Percentiles rank a stretch among this genome's conserved stretches.
Conservation (phyloP, 208 protist species). For the Leptomonas seymouri region DNA sequence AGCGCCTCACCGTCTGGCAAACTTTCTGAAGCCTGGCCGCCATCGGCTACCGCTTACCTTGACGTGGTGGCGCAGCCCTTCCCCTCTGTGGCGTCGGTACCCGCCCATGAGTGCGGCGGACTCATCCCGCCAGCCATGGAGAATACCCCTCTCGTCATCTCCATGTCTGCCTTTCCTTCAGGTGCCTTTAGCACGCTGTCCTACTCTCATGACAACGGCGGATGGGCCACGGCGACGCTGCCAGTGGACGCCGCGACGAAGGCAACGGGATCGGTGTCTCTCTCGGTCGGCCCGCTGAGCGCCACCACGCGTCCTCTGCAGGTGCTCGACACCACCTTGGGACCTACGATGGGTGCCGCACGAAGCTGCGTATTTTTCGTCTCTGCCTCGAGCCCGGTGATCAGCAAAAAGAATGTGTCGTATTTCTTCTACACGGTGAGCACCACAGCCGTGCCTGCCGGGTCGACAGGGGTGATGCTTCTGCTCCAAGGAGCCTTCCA, state of each 20-base stretch:
- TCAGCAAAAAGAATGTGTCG: background rate
- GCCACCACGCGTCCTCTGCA: constrained; percentile 16
- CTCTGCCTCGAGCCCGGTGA: constrained; percentile 18
- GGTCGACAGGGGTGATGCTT: constrained; percentile 23
- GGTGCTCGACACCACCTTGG: constrained; percentile 40
- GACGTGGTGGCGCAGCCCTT: constrained; percentile 20
- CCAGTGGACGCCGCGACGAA: constrained; percentile 18
- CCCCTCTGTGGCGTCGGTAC: constrained; percentile 2
- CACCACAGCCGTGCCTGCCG: constrained; percentile 11
- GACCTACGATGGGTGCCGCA: constrained; percentile 23
- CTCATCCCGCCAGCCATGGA: constrained; percentile 18
- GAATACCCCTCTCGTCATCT: constrained; percentile 5
- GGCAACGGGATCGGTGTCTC: constrained; percentile 8
- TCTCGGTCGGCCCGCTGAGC: constrained; percentile 34
- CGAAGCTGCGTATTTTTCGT: constrained; percentile 59
- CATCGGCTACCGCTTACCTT: constrained; percentile 8
- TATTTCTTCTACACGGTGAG: constrained; percentile 42
- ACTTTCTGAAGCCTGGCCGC: constrained; percentile 11
- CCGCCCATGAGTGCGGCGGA: constrained; percentile 23
- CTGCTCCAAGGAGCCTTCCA: constrained; percentile 33
- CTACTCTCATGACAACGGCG: constrained; percentile 26
- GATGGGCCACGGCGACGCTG: constrained; percentile 14
- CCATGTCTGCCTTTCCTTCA: constrained; percentile 25
- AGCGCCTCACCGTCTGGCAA: constrained; percentile 14
- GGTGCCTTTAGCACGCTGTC: constrained; percentile 25